A percentile compares a stretch with the other conserved stretches of the same genome.
Conservation (phyloP, 768 basidiomycete species). For the Lyophyllum semitale region DNA sequence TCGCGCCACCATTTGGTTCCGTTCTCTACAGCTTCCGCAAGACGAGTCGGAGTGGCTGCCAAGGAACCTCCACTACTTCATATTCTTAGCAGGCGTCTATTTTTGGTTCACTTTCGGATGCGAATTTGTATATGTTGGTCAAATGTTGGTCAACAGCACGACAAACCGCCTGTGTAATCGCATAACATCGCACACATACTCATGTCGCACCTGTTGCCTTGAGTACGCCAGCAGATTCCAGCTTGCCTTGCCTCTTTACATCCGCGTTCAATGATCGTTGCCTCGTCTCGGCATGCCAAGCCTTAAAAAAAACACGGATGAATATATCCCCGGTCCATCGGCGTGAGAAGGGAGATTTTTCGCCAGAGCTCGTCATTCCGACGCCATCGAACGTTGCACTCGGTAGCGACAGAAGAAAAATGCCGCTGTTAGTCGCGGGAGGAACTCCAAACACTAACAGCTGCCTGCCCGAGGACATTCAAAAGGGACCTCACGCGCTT, state of each 20-base stretch:
- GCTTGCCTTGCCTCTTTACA: background rate
- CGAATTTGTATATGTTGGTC: background rate
- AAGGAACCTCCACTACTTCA: background rate
- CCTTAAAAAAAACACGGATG: background rate
- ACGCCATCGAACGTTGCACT: background rate
- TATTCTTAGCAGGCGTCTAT: background rate
- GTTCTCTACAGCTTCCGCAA: no score
- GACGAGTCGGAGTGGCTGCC: background rate
- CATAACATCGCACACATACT: background rate
- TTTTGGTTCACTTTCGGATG: background rate
- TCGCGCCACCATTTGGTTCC: no score
- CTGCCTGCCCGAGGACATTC: background rate
- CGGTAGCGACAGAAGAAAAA: constrained; percentile 3
- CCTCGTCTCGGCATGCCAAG: background rate
- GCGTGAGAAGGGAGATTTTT: background rate
- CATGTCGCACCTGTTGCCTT: background rate
- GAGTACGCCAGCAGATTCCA: background rate
- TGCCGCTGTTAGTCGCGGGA: no score
- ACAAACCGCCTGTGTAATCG: background rate
- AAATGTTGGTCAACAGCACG: background rate
- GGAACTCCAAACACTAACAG: no score
- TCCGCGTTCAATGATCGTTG: background rate
- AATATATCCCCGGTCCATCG: background rate
- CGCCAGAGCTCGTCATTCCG: constrained; percentile 8
- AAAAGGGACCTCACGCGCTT: background rate